Evolutionary conservation across 2,329 filamentous ascomycete genomes (phyloP).

Genomic region (Volutella citrinella): DNA sequence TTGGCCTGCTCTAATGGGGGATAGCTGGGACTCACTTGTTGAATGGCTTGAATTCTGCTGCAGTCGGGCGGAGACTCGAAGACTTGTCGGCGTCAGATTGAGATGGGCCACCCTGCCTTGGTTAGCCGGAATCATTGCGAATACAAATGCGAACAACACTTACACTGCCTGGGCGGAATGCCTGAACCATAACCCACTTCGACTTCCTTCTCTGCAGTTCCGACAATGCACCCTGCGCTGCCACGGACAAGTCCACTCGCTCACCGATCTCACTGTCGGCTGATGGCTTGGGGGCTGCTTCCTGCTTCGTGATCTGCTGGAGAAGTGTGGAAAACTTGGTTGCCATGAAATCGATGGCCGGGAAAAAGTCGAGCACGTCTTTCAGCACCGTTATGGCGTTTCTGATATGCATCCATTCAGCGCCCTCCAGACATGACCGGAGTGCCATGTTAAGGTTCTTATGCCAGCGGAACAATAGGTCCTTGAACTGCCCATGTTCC

Average conservation of each 20-base stretch:
- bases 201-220: constrained; percentile 65
- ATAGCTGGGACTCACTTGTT: too few species aligned
- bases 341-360: constrained; percentile 86
- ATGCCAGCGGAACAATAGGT: constrained; percentile 88
- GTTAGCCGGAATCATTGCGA: constrained; percentile 15
- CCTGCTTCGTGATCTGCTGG: constrained; percentile 62
- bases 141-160: constrained; percentile 17
- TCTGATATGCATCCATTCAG: constrained; percentile 96
- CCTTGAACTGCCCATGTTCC: constrained; percentile 82
- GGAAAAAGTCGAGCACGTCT: constrained; percentile 76
- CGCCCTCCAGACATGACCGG: constrained; percentile 74
- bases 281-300: constrained; percentile 48
- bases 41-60: constrained; percentile 62
- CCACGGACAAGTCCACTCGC: constrained; percentile 71
- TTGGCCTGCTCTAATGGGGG: too few species aligned
- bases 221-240: constrained; percentile 68
- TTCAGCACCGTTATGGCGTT: constrained; percentile 92
- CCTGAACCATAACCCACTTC: constrained; percentile 72
- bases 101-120: constrained; percentile 24
- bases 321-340: constrained; percentile 61
- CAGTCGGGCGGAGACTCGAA: constrained; percentile 54
- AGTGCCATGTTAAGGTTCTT: constrained; percentile 75
- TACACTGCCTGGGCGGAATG: constrained; percentile 65
- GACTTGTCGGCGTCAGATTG: constrained; percentile 29
- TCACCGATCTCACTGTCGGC: constrained; percentile 52